phyloP scores from a whole-genome alignment of 768 basidiomycete species.

The Rhodotorula taiwanensis region DNA sequence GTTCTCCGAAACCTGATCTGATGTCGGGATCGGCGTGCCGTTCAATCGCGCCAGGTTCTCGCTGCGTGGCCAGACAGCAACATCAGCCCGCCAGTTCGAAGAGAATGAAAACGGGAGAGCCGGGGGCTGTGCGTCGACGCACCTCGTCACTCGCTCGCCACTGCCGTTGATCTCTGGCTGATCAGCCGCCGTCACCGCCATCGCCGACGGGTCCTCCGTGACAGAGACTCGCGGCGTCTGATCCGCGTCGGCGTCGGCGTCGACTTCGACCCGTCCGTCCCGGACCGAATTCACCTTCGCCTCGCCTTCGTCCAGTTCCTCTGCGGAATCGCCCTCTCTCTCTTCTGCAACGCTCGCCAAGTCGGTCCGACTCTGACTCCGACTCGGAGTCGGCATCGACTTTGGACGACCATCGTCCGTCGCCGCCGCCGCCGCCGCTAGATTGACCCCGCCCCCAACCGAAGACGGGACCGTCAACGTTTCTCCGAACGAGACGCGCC shows the following conservation, averaged over 20 bases:
- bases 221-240: conserved; percentile 7
- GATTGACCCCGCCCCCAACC: conserved; percentile 1
- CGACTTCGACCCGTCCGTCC: not conserved
- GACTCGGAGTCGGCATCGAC: not conserved
- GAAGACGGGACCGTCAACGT: not conserved
- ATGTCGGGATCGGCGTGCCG: conserved; percentile 5
- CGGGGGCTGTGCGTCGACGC: not conserved
- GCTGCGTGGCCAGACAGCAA: not conserved
- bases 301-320: not conserved
- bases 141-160: conserved; percentile 31
- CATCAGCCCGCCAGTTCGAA: not conserved
- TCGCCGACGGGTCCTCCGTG: not conserved
- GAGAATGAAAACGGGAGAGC: too few species aligned
- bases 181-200: too few species aligned
- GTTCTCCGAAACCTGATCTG: conserved; percentile 48
- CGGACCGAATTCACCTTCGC: not conserved
- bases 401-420: not conserved
- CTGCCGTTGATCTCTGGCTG: not conserved
- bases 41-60: conserved; percentile 27
- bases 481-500: conserved; percentile 49
- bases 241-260: not conserved
- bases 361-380: conserved; percentile 22
- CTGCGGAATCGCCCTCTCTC: not conserved
- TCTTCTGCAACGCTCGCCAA: conserved; percentile 27
- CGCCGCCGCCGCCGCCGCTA: not conserved